phyloP scores from a whole-genome alignment of 2,329 filamentous ascomycete species.

The Aspergillus terreus region DNA sequence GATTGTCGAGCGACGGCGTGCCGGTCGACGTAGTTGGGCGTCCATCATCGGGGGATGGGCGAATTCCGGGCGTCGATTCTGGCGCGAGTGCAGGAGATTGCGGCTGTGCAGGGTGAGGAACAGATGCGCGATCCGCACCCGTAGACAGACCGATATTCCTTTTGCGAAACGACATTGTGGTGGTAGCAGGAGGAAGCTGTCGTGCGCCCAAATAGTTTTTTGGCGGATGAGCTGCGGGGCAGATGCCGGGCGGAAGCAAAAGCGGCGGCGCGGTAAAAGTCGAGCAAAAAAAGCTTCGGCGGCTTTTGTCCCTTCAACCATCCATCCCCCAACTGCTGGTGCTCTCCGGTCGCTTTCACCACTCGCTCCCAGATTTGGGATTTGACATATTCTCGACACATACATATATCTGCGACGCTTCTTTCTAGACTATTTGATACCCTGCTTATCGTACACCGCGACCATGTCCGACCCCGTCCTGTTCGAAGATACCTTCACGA shows the following conservation, averaged over 20 bases:
- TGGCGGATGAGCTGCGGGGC: constrained; percentile 22
- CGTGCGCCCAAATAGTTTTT: constrained; percentile 4
- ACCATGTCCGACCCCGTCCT: constrained; percentile 81
- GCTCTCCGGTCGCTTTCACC: constrained; percentile 1
- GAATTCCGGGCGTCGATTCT: constrained; percentile 52
- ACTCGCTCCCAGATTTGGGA: neutral
- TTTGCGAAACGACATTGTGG: constrained; percentile 64
- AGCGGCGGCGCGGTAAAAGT: constrained; percentile 22
- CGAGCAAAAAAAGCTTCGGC: constrained; percentile 21
- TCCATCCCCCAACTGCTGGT: neutral
- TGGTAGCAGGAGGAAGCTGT: neutral
- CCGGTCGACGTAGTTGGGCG: constrained; percentile 88
- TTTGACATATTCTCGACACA: neutral
- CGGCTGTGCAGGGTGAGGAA: constrained; percentile 24
- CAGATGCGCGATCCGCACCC: constrained; percentile 31
- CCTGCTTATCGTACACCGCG: constrained; percentile 27
- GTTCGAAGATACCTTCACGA: constrained; percentile 86
- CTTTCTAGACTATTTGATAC: neutral
- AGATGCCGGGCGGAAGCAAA: constrained; percentile 16
- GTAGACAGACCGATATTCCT: constrained; percentile 57
- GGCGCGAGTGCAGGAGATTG: constrained; percentile 24
- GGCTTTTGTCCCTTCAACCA: constrained; percentile 6
- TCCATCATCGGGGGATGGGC: constrained; percentile 85
- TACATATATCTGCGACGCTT: neutral
- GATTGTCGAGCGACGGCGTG: constrained; percentile 75